A percentile compares a stretch with the other conserved stretches of the same genome.
These are phyloP conservation scores for Aaosphaeria pasadenensis DNA, from an alignment of 2,329 filamentous ascomycete species.

Conservation along the genomic window DNA sequence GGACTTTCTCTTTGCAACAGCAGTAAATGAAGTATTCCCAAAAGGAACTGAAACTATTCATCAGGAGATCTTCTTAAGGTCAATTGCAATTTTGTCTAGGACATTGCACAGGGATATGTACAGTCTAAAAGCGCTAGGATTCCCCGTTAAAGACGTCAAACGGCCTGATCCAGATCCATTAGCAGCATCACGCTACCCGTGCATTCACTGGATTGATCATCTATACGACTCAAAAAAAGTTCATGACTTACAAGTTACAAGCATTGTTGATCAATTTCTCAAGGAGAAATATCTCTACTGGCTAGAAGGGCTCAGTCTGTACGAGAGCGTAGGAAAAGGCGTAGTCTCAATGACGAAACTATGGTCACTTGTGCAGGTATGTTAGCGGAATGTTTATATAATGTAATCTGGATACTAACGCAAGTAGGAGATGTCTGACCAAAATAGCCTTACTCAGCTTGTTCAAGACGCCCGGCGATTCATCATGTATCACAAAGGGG, in stretches of 20 bases:
- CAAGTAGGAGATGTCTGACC: not conserved
- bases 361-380: not conserved
- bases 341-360: constrained; percentile 11
- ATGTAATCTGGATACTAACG: not conserved
- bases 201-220: constrained; percentile 36
- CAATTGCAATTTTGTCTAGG: constrained; percentile 21
- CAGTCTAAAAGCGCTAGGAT: constrained; percentile 9
- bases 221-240: constrained; percentile 13
- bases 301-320: constrained; percentile 8
- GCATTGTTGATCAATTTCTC: constrained; percentile 7
- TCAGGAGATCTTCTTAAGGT: constrained; percentile 12
- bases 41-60: constrained; percentile 6
- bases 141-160: constrained; percentile 12
- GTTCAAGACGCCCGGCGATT: constrained; percentile 11
- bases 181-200: constrained; percentile 20
- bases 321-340: constrained; percentile 7
- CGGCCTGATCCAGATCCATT: constrained; percentile 19
- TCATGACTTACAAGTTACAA: constrained; percentile 3
- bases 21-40: not conserved
- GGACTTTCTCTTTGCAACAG: not conserved
- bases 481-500: constrained; percentile 9
- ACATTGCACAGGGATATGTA: constrained; percentile 22
- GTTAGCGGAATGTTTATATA: not conserved
- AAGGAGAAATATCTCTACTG: constrained; percentile 2
- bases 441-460: constrained; percentile 1